Percentiles rank a stretch among this genome's conserved stretches.
Evolutionary conservation across 352 stramenopile genomes (phyloP).

Genomic region (Pythium scleroteichum): DNA sequence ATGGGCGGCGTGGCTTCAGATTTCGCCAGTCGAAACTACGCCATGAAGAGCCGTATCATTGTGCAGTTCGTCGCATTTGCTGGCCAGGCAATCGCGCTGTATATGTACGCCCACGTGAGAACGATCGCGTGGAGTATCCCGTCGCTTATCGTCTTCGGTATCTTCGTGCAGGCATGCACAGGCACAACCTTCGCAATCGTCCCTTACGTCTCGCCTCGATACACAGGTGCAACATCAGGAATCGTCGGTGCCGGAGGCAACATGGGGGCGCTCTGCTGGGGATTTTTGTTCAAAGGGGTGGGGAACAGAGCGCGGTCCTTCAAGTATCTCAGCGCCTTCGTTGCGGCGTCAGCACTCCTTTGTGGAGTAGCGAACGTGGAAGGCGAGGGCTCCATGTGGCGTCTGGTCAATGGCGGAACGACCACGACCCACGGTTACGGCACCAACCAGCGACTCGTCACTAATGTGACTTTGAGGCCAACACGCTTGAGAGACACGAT

Average conservation of each 20-base stretch:
- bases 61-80: constrained; percentile 77
- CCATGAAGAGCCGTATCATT: constrained; percentile 86
- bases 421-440: neutral
- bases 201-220: constrained; percentile 47
- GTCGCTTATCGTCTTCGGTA: constrained; percentile 87
- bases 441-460: constrained; percentile 1
- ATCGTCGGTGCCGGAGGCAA: constrained; percentile 60
- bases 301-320: constrained; percentile 34
- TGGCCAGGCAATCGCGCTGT: constrained; percentile 74
- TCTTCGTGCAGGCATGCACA: constrained; percentile 84
- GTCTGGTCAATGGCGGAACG: neutral
- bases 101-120: constrained; percentile 76
- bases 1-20: constrained; percentile 88
- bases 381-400: constrained; percentile 17
- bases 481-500: too few species aligned
- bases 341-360: constrained; percentile 23
- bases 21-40: constrained; percentile 61
- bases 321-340: constrained; percentile 44
- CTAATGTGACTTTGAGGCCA: neutral
- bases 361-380: constrained; percentile 20
- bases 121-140: constrained; percentile 57
- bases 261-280: constrained; percentile 45
- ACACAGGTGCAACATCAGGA: constrained; percentile 46
- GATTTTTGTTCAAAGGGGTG: constrained; percentile 50
- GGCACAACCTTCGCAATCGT: constrained; percentile 61